Evolutionary conservation across 495 filamentous ascomycete species (phyloP), one percentile per base, ranked within the genome.

Genomic region (Darksidea phi): DNA sequence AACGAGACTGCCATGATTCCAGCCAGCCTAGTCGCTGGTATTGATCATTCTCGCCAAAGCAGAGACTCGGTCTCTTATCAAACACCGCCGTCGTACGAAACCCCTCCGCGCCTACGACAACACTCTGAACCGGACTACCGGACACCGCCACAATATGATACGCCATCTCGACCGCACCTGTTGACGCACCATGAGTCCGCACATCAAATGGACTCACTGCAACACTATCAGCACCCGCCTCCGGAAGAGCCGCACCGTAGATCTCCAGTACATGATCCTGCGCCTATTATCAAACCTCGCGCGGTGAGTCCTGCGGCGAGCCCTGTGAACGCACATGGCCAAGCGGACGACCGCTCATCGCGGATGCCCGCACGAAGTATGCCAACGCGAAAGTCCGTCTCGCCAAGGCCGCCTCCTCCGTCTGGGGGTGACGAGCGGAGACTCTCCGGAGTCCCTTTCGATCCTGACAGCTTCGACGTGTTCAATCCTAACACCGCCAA

Each of bases 381-480:
- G 12, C 84, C 85, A 28, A 79, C 78, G 34, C 81, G 88, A 21
- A 93, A 94, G 69, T 92, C 90, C 1, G 79, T 92, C 45, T 91
- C 88, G 67, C 88, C 89, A 0, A 80, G 82, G 10, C 90, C 89
- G 3, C 74, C 76, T 1, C 76, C 83, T n/a, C 68, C 73, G 21
- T 74, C 77, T 10, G 77, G 80, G 37, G 6, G 26, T 5, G 42
- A 54, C 1, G 75, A 75, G 37, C 78, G 80, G 48, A 74, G 79
- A 21, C 71, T 80, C 0, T 87, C 87, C 0, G 84, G 81, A 10
- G 77, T 88, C 18, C 92, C 94, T 0, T 97, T 95, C 68, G 89
- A 88, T 17, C 94, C 95, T 0, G 94, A 97, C 70, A 90, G 88
- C 15, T 97, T 90, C 70, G 84, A 91, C 54, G 78, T 80, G 0